A percentile compares a stretch with the other conserved stretches of the same genome.
phyloP scores from a whole-genome alignment of 2,329 filamentous ascomycete genomes.

The Phialocephala subalpina region DNA sequence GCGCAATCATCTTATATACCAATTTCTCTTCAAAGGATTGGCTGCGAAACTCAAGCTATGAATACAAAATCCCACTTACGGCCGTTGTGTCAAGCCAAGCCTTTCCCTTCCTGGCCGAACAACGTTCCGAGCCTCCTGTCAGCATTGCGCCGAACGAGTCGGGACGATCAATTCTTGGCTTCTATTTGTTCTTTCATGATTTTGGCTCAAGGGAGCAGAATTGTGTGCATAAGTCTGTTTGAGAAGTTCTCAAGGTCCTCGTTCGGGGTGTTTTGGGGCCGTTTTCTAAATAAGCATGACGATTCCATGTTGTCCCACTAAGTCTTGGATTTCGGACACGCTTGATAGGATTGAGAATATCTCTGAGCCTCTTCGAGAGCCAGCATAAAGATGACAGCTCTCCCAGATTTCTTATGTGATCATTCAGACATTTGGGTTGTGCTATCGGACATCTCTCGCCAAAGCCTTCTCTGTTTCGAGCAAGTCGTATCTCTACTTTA shows the following conservation, averaged over 20 bases:
- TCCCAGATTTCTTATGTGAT: neutral
- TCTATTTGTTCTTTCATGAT: neutral
- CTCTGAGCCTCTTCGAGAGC: neutral
- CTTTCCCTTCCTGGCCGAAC: conserved; percentile 1
- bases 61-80: neutral
- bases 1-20: neutral
- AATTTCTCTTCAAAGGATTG: neutral
- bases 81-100: conserved; percentile 7
- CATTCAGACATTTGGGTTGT: neutral
- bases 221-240: neutral
- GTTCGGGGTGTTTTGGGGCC: neutral
- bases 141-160: conserved; percentile 1
- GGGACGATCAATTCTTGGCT: neutral
- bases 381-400: neutral
- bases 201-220: neutral
- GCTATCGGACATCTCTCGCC: neutral
- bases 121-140: neutral
- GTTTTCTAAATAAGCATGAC: neutral
- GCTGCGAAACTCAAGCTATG: neutral
- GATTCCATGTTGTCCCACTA: neutral
- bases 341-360: neutral
- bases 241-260: neutral
- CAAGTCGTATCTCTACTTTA: neutral
- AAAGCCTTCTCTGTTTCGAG: neutral
- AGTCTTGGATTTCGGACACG: neutral